Base-by-base conservation (phyloP, 208 protist genomes). In the Polymyxa betae region DNA sequence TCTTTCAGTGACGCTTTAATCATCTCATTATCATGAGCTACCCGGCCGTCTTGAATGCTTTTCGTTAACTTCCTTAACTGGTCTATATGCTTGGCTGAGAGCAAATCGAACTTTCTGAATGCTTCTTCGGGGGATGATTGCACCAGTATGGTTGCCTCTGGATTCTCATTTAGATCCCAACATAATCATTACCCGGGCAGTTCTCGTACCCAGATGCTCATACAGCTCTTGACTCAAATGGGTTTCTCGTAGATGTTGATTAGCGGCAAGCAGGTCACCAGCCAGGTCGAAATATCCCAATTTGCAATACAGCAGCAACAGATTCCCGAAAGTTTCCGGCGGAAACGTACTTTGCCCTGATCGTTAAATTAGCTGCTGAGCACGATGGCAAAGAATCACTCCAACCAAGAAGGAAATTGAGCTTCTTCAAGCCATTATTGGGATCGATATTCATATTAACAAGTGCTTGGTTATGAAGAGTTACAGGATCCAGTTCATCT, bases 381-480 rank as follows among this genome's bases (percentile, higher is more conserved):
- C n/a, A n/a, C n/a, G n/a, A n/a, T n/a, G n/a, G n/a, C n/a, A n/a
- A n/a, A n/a, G n/a, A n/a, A n/a, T n/a, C n/a, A n/a, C n/a, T n/a
- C n/a, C n/a, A n/a, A 89, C 45, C 38, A 5, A 99, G 94, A 16
- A 99, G 94, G 91, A 97, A 98, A 88, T 98, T 98, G 88, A 99
- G 94, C 94, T 82, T 99, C 98, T 92, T 95, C 92, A 98, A 98
- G 0, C 96, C 97, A 60, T 88, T 95, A 38, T 96, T 97, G 0
- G 97, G 96, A 91, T 98, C 97, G 77, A 96, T 94, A 87, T 96
- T 95, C 96, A 98, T 98, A 94, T 98, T 97, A 91, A 98, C 95
- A 45, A 99, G 95, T 0, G 97, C 97, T n/a, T 97, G 97, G 96
- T 98, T 99, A 94, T 98, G 97, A 64, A 99, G 94, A 77, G 97